Conservation (phyloP, 2,329 filamentous ascomycete genomes). For the Leptosphaerulina australis region DNA sequence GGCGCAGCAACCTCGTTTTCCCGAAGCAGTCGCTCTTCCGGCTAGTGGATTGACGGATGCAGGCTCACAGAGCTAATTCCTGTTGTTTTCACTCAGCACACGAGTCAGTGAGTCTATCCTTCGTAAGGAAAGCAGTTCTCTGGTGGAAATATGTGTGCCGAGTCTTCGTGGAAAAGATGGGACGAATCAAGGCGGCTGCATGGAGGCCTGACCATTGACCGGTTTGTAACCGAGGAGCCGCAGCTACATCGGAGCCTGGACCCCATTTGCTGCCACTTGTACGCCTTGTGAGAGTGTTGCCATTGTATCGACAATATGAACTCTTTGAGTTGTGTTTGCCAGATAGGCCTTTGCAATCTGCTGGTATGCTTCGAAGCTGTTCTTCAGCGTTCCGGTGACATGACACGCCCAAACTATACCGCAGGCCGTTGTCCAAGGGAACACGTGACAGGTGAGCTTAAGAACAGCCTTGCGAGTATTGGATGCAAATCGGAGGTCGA, state of each 20-base stretch:
- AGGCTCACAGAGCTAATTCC: not conserved
- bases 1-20: constrained; percentile 4
- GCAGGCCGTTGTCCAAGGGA: too few relatives aligned
- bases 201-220: not conserved
- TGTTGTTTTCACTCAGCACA: not conserved
- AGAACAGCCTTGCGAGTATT: too few relatives aligned
- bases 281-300: not conserved
- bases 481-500: too few relatives aligned
- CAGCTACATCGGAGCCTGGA: too few relatives aligned
- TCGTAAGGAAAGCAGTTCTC: not conserved
- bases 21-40: not conserved
- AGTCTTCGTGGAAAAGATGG: not conserved
- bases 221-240: not conserved
- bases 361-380: too few relatives aligned
- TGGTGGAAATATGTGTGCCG: constrained; percentile 3
- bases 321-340: too few relatives aligned
- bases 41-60: constrained; percentile 3
- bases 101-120: not conserved
- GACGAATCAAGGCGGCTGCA: not conserved
- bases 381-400: too few relatives aligned
- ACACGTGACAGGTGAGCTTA: too few relatives aligned
- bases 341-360: too few relatives aligned
- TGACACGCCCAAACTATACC: too few relatives aligned
- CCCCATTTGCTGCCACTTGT: not conserved
- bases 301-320: too few relatives aligned